Conservation (phyloP, 73 alveolate genomes). For the Strombidium stylifer region DNA sequence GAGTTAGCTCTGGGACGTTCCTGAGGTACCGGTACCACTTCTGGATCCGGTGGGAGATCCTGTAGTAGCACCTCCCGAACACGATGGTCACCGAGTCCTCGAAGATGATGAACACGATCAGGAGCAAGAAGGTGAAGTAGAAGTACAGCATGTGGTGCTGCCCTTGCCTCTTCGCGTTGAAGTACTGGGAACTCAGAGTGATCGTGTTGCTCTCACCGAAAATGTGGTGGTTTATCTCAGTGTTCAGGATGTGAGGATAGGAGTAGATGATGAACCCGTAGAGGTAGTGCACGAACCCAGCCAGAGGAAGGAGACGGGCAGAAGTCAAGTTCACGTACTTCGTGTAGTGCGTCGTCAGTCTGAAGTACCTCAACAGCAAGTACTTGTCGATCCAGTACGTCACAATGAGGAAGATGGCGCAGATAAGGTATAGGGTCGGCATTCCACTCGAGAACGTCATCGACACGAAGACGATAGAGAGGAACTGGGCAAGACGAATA, state of each 20-base stretch:
- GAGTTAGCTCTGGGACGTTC: no score
- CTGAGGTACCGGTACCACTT: no score
- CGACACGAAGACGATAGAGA: constrained; percentile 29
- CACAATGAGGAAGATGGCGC: constrained; percentile 8
- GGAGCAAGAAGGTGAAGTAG: no score
- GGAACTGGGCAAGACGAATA: constrained; percentile 49
- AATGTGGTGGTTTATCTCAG: no score
- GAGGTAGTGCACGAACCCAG: constrained; percentile 30
- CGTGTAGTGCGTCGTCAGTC: constrained; percentile 48
- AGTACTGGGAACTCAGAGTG: no score
- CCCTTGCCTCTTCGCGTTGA: no score
- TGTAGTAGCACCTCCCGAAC: no score
- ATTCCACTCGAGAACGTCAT: constrained; percentile 60
- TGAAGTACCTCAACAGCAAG: constrained; percentile 31
- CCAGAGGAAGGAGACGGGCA: not conserved
- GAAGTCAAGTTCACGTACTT: constrained; percentile 3
- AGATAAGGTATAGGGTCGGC: constrained; percentile 55
- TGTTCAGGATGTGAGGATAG: constrained; percentile 28
- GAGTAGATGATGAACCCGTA: constrained; percentile 47
- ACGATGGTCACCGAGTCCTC: no score
- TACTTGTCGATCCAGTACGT: constrained; percentile 61
- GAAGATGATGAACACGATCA: no score
- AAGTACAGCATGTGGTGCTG: no score
- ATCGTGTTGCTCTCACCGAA: no score
- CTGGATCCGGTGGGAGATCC: no score